These are phyloP conservation scores for Gossypium trilobum DNA, from an alignment of 441 rosid genomes.

Conservation along the genomic window DNA sequence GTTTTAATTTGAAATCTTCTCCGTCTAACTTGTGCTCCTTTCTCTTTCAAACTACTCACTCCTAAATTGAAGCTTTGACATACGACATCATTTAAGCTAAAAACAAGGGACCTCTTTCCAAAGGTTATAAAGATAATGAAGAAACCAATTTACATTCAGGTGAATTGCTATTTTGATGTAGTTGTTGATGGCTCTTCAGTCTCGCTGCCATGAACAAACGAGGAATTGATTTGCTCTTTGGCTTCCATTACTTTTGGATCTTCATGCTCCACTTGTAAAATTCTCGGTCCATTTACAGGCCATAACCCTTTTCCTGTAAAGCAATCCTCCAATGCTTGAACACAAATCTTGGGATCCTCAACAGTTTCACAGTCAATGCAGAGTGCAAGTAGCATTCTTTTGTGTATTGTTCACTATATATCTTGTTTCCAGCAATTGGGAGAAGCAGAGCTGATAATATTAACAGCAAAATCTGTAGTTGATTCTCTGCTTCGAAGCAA, in stretches of 20 bases:
- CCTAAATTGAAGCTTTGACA: background rate
- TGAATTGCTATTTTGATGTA: slow-evolving; percentile 26
- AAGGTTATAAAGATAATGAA: background rate
- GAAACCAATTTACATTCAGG: slow-evolving; percentile 4
- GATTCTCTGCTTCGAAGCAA: slow-evolving; percentile 81
- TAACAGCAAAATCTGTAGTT: slow-evolving; percentile 66
- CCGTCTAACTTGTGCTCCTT: too few species aligned
- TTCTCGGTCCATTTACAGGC: slow-evolving; percentile 71
- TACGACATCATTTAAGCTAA: background rate
- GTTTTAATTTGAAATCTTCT: too few species aligned
- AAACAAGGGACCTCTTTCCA: background rate
- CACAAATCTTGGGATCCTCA: slow-evolving; percentile 63
- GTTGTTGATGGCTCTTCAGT: slow-evolving; percentile 30
- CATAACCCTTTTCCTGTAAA: slow-evolving; percentile 76
- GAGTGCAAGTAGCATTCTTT: slow-evolving; percentile 74
- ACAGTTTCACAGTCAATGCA: slow-evolving; percentile 75
- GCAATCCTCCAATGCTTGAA: slow-evolving; percentile 67
- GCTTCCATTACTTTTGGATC: slow-evolving; percentile 84
- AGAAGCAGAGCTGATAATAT: slow-evolving; percentile 64
- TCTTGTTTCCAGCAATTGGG: slow-evolving; percentile 68
- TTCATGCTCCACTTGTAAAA: slow-evolving; percentile 72
- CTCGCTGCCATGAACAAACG: slow-evolving; percentile 52
- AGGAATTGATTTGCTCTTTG: slow-evolving; percentile 65
- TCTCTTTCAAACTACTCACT: too few species aligned
- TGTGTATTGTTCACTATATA: slow-evolving; percentile 29